Evolutionary conservation across 495 filamentous ascomycete species (phyloP).

Genomic region (Aspergillus avenaceus): DNA sequence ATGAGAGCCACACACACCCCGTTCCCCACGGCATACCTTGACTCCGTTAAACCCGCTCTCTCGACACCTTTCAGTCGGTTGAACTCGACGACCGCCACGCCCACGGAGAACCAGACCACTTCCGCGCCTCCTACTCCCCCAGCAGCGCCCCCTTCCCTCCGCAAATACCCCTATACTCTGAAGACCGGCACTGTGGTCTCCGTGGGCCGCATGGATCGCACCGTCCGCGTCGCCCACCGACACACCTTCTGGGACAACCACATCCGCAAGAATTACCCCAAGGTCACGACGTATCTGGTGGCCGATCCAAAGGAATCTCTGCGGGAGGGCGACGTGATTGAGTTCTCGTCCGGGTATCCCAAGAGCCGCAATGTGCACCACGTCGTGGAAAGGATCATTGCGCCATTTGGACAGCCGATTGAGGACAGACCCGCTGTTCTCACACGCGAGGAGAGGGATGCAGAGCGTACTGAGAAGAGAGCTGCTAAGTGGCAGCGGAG

Average conservation of each 20-base stretch:
- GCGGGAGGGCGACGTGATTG: conserved; percentile 73
- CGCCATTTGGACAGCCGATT: conserved; percentile 63
- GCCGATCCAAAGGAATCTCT: conserved; percentile 73
- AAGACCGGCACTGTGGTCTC: conserved; percentile 43
- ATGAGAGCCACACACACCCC: conserved; percentile 23
- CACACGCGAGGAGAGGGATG: conserved; percentile 57
- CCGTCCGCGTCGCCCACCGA: conserved; percentile 36
- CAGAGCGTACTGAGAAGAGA: conserved; percentile 42
- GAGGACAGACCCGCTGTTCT: conserved; percentile 60
- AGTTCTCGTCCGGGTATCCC: conserved; percentile 64
- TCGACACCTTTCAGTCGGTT: conserved; percentile 12
- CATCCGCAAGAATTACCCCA: conserved; percentile 40
- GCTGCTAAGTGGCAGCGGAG: conserved; percentile 47
- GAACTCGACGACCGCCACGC: conserved; percentile 15
- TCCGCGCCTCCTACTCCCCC: background rate
- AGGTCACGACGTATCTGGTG: conserved; percentile 51
- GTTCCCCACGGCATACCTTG: conserved; percentile 19
- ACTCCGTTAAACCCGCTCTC: conserved; percentile 13
- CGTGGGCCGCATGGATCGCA: conserved; percentile 44
- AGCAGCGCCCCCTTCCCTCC: conserved; percentile 26
- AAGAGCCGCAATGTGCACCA: conserved; percentile 64
- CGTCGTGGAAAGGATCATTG: conserved; percentile 73
- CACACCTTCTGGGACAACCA: conserved; percentile 34
- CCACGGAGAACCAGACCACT: conserved; percentile 10
- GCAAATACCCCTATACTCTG: conserved; percentile 34